Evolutionary conservation across 2,329 filamentous ascomycete genomes (phyloP).

Genomic region (Bipolaris bicolor): DNA sequence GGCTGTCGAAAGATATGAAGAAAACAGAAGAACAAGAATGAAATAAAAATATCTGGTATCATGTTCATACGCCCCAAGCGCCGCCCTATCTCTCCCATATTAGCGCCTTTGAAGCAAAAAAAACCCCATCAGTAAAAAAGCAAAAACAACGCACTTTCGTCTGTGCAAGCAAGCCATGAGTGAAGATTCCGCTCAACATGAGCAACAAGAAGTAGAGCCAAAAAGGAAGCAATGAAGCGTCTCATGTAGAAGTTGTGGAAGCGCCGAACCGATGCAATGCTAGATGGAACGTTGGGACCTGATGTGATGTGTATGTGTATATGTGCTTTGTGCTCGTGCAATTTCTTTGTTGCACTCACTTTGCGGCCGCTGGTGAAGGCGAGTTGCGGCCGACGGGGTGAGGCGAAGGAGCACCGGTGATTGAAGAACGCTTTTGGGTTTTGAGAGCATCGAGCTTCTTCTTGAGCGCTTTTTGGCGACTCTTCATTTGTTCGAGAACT

Average conservation of each 20-base stretch:
- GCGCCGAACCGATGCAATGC: constrained; percentile 6
- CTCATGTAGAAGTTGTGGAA: not conserved
- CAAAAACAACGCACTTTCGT: not conserved
- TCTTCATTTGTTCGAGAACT: constrained; percentile 56
- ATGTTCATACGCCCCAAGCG: not conserved
- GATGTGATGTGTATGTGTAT: not conserved
- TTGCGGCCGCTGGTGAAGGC: constrained; percentile 36
- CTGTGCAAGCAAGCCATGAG: not conserved
- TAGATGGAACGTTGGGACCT: not conserved
- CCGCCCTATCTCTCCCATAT: not conserved
- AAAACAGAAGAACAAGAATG: not conserved
- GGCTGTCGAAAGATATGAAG: not conserved
- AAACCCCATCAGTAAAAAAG: not conserved
- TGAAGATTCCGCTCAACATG: not conserved
- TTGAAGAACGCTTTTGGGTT: constrained; percentile 44
- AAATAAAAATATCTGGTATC: not conserved
- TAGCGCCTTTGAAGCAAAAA: not conserved
- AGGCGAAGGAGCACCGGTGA: constrained; percentile 40
- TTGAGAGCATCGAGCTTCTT: constrained; percentile 55
- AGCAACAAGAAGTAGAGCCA: not conserved
- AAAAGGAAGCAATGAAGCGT: not conserved
- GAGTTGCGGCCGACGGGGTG: constrained; percentile 41
- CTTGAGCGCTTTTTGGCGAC: constrained; percentile 51
- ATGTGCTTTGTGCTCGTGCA: not conserved
- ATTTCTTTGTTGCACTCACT: constrained; percentile 1